Evolutionary conservation across 306 rosid genomes (phyloP).

Genomic region (Citrullus colocynthis): DNA sequence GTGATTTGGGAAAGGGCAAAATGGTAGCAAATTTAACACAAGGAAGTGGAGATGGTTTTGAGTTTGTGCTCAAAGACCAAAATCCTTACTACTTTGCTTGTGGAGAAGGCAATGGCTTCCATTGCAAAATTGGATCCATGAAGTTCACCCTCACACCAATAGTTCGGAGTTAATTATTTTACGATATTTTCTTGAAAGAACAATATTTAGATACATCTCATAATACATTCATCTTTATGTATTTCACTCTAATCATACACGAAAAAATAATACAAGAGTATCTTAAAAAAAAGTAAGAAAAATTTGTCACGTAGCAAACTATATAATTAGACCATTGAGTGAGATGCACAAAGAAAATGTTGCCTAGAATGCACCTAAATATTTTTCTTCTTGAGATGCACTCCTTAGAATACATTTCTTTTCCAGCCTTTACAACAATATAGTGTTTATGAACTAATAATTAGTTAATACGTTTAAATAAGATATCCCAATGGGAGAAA

Average conservation of each 20-base stretch:
- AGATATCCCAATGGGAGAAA: neutral
- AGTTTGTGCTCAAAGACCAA: conserved; percentile 36
- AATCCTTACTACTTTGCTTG: conserved; percentile 52
- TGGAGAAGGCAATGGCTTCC: conserved; percentile 40
- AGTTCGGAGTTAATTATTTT: neutral
- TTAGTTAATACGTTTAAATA: neutral
- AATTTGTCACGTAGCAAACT: too few relatives aligned
- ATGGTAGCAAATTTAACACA: conserved; percentile 22
- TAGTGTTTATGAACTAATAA: too few relatives aligned
- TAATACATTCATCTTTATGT: too few relatives aligned
- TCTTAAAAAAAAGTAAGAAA: too few relatives aligned
- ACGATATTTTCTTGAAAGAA: too few relatives aligned
- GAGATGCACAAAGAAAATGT: too few relatives aligned
- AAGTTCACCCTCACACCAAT: conserved; percentile 45
- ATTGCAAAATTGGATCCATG: conserved; percentile 57
- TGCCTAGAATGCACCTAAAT: too few relatives aligned
- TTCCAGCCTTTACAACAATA: neutral
- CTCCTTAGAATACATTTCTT: neutral
- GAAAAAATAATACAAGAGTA: too few relatives aligned
- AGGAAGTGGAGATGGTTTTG: conserved; percentile 38
- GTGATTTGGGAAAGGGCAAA: conserved; percentile 34
- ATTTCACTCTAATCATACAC: too few relatives aligned
- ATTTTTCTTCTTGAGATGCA: too few relatives aligned
- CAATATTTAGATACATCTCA: too few relatives aligned
- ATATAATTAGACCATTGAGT: too few relatives aligned